Evolutionary conservation across 805 yeast genomes (phyloP).

Genomic region (Barnettozyma wickerhamii): DNA sequence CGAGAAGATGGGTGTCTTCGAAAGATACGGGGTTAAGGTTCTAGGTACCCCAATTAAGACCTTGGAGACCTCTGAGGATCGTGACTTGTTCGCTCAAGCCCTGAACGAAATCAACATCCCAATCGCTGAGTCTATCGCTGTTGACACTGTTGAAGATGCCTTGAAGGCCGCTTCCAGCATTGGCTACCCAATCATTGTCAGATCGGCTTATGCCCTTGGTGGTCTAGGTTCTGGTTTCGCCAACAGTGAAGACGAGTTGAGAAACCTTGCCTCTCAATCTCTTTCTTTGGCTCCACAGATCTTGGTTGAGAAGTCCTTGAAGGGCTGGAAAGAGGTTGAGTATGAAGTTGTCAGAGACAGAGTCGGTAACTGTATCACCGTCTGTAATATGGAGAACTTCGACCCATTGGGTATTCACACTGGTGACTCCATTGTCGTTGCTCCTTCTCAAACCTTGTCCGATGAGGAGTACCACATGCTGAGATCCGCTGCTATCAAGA

Average conservation of each 20-base stretch:
- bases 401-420: conserved; percentile 98
- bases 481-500: conserved; percentile 95
- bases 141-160: conserved; percentile 89
- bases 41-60: conserved; percentile 97
- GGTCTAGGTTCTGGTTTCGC: conserved; percentile 99
- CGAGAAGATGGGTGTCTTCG: conserved; percentile 92
- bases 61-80: conserved; percentile 93
- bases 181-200: conserved; percentile 94
- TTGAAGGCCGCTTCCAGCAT: conserved; percentile 80
- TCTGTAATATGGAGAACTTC: conserved; percentile 98
- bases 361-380: conserved; percentile 95
- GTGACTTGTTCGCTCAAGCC: conserved; percentile 94
- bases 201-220: conserved; percentile 96
- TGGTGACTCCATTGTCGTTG: conserved; percentile 98
- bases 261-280: conserved; percentile 85
- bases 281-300: conserved; percentile 91
- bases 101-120: conserved; percentile 93
- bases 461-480: conserved; percentile 98
- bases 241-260: conserved; percentile 71
- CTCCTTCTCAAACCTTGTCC: conserved; percentile 95
- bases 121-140: conserved; percentile 95
- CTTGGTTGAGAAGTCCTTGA: conserved; percentile 91
- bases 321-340: conserved; percentile 99
- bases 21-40: conserved; percentile 87
- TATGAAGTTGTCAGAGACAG: conserved; percentile 98